These are phyloP conservation scores for Ceratocystis diversiconidia DNA, from an alignment of 2,329 filamentous ascomycete genomes.

Conservation along the genomic window DNA sequence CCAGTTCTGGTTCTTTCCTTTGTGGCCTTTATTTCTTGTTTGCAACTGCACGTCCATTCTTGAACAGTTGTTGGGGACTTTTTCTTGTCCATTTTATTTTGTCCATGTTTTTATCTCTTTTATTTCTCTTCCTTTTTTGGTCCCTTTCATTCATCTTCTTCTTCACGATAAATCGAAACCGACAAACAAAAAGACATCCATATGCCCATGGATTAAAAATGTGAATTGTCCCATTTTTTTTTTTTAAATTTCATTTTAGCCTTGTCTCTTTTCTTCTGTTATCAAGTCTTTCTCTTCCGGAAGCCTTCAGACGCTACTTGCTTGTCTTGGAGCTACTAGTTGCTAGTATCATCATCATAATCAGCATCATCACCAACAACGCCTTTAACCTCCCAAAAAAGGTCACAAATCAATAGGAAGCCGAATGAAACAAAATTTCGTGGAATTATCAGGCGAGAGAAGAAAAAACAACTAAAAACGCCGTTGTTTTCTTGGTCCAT, in stretches of 20 bases:
- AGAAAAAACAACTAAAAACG: neutral
- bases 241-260: neutral
- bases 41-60: neutral
- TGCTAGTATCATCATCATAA: neutral
- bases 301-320: neutral
- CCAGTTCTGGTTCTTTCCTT: conserved; percentile 7
- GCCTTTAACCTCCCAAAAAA: neutral
- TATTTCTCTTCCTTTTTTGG: conserved; percentile 6
- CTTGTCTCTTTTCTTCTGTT: neutral
- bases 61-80: neutral
- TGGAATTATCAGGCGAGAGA: neutral
- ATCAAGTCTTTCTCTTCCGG: neutral
- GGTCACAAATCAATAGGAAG: neutral
- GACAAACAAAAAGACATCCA: neutral
- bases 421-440: no score
- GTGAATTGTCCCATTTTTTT: neutral
- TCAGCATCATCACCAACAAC: neutral
- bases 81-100: neutral
- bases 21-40: conserved; percentile 6
- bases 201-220: neutral
- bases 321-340: no score
- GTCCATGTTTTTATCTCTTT: neutral
- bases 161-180: neutral
- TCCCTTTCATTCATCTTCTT: neutral
- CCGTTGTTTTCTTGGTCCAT: neutral